Evolutionary conservation across 257 asterid species (phyloP), one percentile per base, ranked within the genome.

Genomic region (Petrea volubilis): DNA sequence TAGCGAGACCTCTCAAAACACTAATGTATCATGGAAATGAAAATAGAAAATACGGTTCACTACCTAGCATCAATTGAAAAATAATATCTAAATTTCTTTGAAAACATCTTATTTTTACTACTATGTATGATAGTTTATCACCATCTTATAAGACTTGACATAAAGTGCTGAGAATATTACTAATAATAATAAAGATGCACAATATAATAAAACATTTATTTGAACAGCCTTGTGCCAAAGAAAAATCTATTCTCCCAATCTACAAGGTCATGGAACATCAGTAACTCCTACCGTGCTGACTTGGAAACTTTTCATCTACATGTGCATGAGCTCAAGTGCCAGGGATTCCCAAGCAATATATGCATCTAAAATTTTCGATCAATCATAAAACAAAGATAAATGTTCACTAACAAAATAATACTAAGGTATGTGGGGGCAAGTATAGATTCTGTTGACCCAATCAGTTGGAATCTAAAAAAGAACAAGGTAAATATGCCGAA

Each of bases 401-500:
- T 33, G 7, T 50, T 20, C 25, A 6, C 25, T 50, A 50, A 50
- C n/a, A 17, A 5, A 20, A 50, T 17, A 3, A 12, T 17, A 17
- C 57, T 17, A 0, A 7, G 27, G 2, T 18, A 5, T 50, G 28
- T 18, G n/a, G 3, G 13, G 7, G 14, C 27, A 50, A 20, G 20
- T 6, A 14, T 6, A 50, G 57, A 50, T 18, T 18, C 28, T n/a
- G 20, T 50, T 20, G 27, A 20, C 13, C 57, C 57, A n/a, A 20
- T 50, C 20, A 50, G 4, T 20, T 50, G 28, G 5, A 18, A 50
- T n/a, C n/a, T n/a, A n/a, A n/a, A n/a, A n/a, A n/a, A n/a, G n/a
- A n/a, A n/a, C 4, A 50, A 50, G 28, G 5, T 44, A 12, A 44
- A 60, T 58, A 69, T 69, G 67, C 66, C 46, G 41, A 57, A n/a